Base-by-base conservation (phyloP, 2,329 filamentous ascomycete genomes). In the Ceratocystis destructans region DNA sequence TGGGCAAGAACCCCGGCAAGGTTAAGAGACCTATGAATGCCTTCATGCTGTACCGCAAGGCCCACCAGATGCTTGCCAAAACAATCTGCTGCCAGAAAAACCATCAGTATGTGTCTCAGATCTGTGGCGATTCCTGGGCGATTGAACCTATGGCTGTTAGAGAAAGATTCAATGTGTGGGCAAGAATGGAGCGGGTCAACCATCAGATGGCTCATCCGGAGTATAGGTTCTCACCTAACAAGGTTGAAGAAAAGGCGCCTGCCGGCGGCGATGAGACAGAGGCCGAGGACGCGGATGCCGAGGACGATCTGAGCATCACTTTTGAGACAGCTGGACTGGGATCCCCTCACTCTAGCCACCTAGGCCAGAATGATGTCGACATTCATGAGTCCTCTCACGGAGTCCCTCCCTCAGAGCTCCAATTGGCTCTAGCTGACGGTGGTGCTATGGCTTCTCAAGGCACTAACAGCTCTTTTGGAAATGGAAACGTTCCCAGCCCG, bases 21-120 rank as follows among this genome's bases (percentile, higher is more conserved):
- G 83, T 97, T 70, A 90, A 93, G 72, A 83, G 94, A 37, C 92
- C 94, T 2, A 96, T 96, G 87, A 99, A 99, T 75, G 93, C 90
- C 0, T 99, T 97, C 78, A 96, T 99, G 88, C 80, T 99, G 63
- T 99, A 99, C 75, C 87, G 94, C 53, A 96, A 94, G 70, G 90
- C 90, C 5, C 96, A 90, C 73, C 89, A 95, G 68, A 89, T 94
- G 69, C 82, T 91, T 41, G 90, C 89, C 68, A 96, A 96, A 75
- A 80, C 83, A 64, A 89, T 86, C 80, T 89, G 88, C 71, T 79
- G 84, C 15, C 86, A 94, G 71, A 93, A 94, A 75, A 96, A 97
- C 76, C 93, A 99, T 74, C 93, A 99, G 74, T 79, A 94, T 45
- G 88, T 97, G 31, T 97, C 93, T 1, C 85, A 86, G 59, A 84